Evolutionary conservation across 2,329 filamentous ascomycete species (phyloP).

Genomic region (Leptographium wingfieldii): DNA sequence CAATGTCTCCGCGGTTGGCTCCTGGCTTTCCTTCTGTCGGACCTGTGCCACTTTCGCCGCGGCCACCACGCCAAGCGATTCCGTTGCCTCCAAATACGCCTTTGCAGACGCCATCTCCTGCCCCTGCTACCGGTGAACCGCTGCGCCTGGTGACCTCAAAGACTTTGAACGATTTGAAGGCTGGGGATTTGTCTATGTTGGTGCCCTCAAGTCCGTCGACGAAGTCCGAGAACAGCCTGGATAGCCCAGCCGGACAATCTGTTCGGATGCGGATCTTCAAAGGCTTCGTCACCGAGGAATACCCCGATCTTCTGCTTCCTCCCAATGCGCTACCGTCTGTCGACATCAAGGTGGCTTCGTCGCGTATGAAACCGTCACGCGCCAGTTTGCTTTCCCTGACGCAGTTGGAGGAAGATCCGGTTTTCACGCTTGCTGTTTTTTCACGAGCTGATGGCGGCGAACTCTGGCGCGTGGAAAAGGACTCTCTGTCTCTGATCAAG

Average conservation of each 20-base stretch:
- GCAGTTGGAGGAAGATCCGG: constrained; percentile 78
- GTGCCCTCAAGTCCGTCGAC: constrained; percentile 13
- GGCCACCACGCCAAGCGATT: constrained; percentile 60
- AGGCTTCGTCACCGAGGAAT: constrained; percentile 73
- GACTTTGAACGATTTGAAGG: constrained; percentile 24
- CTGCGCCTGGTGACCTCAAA: constrained; percentile 27
- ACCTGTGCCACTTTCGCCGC: constrained; percentile 44
- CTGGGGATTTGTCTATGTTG: constrained; percentile 12
- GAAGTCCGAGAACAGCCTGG: constrained; percentile 16
- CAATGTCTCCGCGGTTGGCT: constrained; percentile 51
- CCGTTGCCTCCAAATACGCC: constrained; percentile 60
- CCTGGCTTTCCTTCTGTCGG: constrained; percentile 10
- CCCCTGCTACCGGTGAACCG: constrained; percentile 15
- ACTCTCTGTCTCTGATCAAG: constrained; percentile 65
- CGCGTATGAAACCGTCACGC: constrained; percentile 83
- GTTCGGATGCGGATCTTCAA: constrained; percentile 48
- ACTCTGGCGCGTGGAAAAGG: constrained; percentile 91
- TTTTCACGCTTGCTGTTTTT: constrained; percentile 81
- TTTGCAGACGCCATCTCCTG: constrained; percentile 44
- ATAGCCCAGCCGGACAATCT: constrained; percentile 20
- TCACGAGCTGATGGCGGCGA: constrained; percentile 64
- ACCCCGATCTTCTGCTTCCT: constrained; percentile 71
- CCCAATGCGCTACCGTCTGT: constrained; percentile 83
- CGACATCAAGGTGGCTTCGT: constrained; percentile 78
- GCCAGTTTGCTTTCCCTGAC: constrained; percentile 71